Evolutionary conservation across 495 filamentous ascomycete species (phyloP).

Genomic region (Aspergillus biplanus): DNA sequence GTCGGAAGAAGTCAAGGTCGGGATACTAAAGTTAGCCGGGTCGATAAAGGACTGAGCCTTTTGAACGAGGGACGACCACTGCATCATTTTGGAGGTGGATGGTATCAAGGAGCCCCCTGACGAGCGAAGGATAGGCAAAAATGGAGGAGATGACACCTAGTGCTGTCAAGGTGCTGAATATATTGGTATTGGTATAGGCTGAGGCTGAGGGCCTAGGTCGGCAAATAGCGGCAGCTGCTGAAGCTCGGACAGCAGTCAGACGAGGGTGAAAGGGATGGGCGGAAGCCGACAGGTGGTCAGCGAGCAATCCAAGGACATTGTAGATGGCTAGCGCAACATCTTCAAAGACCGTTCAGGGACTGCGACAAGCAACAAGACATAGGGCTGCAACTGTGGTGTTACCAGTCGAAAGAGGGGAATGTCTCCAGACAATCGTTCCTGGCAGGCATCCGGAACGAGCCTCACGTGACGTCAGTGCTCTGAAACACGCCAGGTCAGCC

Average conservation of each 20-base stretch:
- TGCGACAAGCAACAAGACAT: slow-evolving; percentile 22
- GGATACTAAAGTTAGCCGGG: slow-evolving; percentile 65
- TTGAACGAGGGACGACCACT: slow-evolving; percentile 85
- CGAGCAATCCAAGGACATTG: slow-evolving; percentile 34
- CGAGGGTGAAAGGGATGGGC: slow-evolving; percentile 27
- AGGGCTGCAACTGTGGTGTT: slow-evolving; percentile 21
- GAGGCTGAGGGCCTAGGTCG: slow-evolving; percentile 18
- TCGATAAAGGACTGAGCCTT: slow-evolving; percentile 95
- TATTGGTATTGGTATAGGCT: slow-evolving; percentile 4
- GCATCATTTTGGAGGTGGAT: slow-evolving; percentile 61
- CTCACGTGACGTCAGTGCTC: slow-evolving; percentile 23
- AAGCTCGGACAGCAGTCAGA: slow-evolving; percentile 28
- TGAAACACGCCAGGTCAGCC: slow-evolving; percentile 9
- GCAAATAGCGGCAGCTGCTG: slow-evolving; percentile 32
- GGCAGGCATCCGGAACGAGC: slow-evolving; percentile 15
- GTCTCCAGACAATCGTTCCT: slow-evolving; percentile 10
- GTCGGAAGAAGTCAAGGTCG: slow-evolving; percentile 68
- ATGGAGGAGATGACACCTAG: not conserved
- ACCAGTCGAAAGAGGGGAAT: slow-evolving; percentile 17
- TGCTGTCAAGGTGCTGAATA: not conserved
- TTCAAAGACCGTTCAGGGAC: slow-evolving; percentile 18
- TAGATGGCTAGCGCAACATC: slow-evolving; percentile 33
- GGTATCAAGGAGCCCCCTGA: not conserved
- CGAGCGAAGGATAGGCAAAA: slow-evolving; percentile 6
- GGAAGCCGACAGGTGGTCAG: slow-evolving; percentile 31